These are phyloP conservation scores for Phytopythium chamaehyphon DNA, from an alignment of 352 stramenopile species.

Conservation along the genomic window DNA sequence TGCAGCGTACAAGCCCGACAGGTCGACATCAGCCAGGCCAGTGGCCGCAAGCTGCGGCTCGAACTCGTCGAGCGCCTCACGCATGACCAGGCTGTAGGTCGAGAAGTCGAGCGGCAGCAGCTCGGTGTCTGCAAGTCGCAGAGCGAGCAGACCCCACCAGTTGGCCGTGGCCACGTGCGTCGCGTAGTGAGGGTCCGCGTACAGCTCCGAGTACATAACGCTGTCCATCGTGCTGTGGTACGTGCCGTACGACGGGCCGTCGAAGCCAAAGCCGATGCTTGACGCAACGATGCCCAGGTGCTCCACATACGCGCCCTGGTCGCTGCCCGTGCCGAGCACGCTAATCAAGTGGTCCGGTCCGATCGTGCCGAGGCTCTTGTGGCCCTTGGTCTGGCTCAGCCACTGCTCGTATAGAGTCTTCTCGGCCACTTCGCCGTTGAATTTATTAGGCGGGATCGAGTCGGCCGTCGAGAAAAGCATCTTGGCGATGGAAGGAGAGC, in stretches of 20 bases:
- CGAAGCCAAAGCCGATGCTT: slow-evolving; percentile 51
- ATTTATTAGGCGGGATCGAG: slow-evolving; percentile 50
- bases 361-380: slow-evolving; percentile 21
- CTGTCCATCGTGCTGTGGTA: slow-evolving; percentile 87
- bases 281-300: slow-evolving; percentile 74
- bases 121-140: slow-evolving; percentile 40
- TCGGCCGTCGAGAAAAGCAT: slow-evolving; percentile 51
- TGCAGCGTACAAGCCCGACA: slow-evolving; percentile 18
- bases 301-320: slow-evolving; percentile 77
- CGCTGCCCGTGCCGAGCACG: slow-evolving; percentile 49
- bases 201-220: slow-evolving; percentile 60
- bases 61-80: slow-evolving; percentile 23
- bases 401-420: slow-evolving; percentile 36
- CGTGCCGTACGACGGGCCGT: slow-evolving; percentile 38
- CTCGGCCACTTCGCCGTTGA: slow-evolving; percentile 15
- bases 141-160: slow-evolving; percentile 48
- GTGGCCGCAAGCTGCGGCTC: slow-evolving; percentile 10
- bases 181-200: slow-evolving; percentile 43
- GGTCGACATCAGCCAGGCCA: slow-evolving; percentile 17
- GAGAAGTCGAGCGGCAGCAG: slow-evolving; percentile 61
- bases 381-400: slow-evolving; percentile 18
- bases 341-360: slow-evolving; percentile 34
- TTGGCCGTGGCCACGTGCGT: slow-evolving; percentile 36
- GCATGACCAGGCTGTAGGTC: slow-evolving; percentile 47
- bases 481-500: slow-evolving; percentile 64